Base-by-base conservation (phyloP, 805 yeast species). In the Pichia cabralensis region DNA sequence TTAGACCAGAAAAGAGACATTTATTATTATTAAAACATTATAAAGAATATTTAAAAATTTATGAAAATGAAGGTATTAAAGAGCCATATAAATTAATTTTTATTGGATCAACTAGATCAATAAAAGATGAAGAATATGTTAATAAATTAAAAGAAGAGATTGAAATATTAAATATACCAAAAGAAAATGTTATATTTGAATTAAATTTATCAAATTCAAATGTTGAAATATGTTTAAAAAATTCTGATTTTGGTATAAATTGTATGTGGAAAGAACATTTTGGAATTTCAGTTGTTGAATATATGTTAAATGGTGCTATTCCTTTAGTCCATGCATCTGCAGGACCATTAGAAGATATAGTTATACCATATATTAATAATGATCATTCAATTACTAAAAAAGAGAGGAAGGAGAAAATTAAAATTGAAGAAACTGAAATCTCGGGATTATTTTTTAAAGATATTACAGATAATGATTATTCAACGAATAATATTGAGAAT, bases 211-310 rank as follows among this genome's bases (percentile, higher is more conserved):
- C 84, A 8, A 83, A 83, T 60, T 65, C 63, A 2, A 67, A 64
- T 13, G 76, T 94, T 11, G 61, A 73, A 34, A 50, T 59, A 20
- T 66, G 72, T 35, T 62, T 94, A 22, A 47, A 61, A 10, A 60
- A 55, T 11, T 71, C 85, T 3, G 71, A 76, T 18, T 76, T 74
- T 49, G 98, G 98, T 5, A 63, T 92, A 26, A 89, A 92, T 50
- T 86, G 95, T 21, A 92, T 92, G 99, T 92, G 98, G 98, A 92
- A 92, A 58, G 99, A 92, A 62, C 99, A 92, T 61, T 92, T 92
- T 56, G 99, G 99, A 14, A 92, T 92, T 49, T 89, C 95, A 1
- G 89, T 92, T 5, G 98, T 92, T 7, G 99, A 92, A 56, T 84
- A 86, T 53, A 65, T 82, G 61, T 78, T 89, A 2, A 71, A 81